Base-by-base conservation (phyloP, 805 yeast genomes). In the Cyberlindnera saturnus region DNA sequence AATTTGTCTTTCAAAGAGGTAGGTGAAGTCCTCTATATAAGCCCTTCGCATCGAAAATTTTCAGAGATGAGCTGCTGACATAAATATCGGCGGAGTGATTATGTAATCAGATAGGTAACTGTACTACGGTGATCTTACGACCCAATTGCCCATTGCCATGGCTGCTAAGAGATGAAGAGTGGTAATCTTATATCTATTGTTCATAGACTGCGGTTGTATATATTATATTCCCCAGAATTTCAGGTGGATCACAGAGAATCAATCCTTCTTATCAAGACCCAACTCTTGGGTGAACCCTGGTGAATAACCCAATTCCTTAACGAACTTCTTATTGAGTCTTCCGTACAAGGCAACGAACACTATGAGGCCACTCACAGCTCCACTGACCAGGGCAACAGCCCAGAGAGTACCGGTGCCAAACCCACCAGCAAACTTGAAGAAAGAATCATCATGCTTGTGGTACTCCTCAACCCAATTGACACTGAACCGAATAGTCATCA, bases 401-500 rank as follows among this genome's bases (percentile, higher is more conserved):
- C 41, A 23, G 3, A 46, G 18, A 9, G 36, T 26, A 5, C 15
- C 8, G 6, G 18, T 17, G 10, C 40, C 32, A 28, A 46, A 44
- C 3, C 52, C 52, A 4, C 34, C 35, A 28, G 19, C 30, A 15
- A 50, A 9, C 32, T 44, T 49, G 36, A 32, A 49, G 31, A 47
- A 48, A 41, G 50, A 41, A 4, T 38, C 29, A 6, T 14, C 18
- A 13, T 30, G 26, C 35, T 32, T 49, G 23, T 49, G 49, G 45
- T 6, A 38, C 43, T 56, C 42, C 10, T 51, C 50, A 16, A 66
- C 54, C 91, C 91, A 84, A 44, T 76, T 67, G 16, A 77, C 73
- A 23, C 81, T 77, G 47, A 84, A 70, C 40, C 68, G 70, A 29
- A 84, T 57, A 9, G 82, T 71, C 43, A 84, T 64, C 23, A 64